phyloP scores from a whole-genome alignment of 257 asterid genomes.

The Salvia splendens region DNA sequence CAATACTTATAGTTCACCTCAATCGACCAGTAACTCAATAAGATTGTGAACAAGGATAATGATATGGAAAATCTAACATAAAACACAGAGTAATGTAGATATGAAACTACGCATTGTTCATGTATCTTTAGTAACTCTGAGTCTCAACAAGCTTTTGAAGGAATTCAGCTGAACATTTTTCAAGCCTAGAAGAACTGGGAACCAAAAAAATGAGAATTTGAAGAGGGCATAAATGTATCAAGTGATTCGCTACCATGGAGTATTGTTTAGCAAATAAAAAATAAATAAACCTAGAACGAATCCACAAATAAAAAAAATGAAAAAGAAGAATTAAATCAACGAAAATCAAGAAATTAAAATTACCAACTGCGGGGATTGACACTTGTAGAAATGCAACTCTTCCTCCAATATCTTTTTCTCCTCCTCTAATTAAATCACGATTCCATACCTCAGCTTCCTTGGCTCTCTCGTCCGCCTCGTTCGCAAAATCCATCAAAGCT shows the following conservation, averaged over 20 bases:
- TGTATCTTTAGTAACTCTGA: constrained; percentile 8
- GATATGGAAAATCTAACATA: background rate
- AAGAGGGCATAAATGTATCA: background rate
- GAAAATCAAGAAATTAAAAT: constrained; percentile 25
- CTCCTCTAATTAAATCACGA: constrained; percentile 61
- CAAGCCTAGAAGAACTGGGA: constrained; percentile 4
- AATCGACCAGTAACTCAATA: background rate
- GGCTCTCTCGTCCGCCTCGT: constrained; percentile 93
- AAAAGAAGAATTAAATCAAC: background rate
- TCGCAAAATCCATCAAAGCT: constrained; percentile 92
- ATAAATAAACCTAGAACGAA: background rate
- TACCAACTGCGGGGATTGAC: constrained; percentile 51
- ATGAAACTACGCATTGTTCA: background rate
- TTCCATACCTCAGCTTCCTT: constrained; percentile 72
- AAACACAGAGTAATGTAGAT: constrained; percentile 4
- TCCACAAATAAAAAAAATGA: background rate
- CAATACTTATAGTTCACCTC: background rate
- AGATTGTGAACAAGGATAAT: background rate
- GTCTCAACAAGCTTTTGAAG: background rate
- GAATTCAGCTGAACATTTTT: background rate
- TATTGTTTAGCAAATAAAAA: background rate
- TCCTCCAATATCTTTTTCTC: constrained; percentile 56
- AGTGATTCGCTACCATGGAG: background rate
- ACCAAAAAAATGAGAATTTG: background rate
- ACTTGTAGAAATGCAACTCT: constrained; percentile 55